Evolutionary conservation across 2,329 filamentous ascomycete species (phyloP).

Genomic region (Claviceps pusilla): DNA sequence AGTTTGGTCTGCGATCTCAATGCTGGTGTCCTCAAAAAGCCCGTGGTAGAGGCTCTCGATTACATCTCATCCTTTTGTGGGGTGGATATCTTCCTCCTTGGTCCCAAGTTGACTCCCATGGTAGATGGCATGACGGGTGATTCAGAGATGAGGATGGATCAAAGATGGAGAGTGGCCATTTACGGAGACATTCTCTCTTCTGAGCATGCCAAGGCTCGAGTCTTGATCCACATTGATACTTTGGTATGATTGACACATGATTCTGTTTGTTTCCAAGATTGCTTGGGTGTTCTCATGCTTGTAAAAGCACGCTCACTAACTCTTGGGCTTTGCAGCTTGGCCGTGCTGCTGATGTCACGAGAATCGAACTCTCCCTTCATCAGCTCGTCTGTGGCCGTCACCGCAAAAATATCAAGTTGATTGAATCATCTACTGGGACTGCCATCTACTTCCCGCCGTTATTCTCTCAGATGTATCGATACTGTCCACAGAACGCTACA

Average conservation of each 20-base stretch:
- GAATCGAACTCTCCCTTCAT: slow-evolving; percentile 75
- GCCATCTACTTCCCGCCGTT: slow-evolving; percentile 96
- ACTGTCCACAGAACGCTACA: slow-evolving; percentile 66
- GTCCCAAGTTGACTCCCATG: slow-evolving; percentile 72
- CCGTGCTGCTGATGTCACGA: slow-evolving; percentile 61
- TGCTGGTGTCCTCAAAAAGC: slow-evolving; percentile 53
- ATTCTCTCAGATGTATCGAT: slow-evolving; percentile 83
- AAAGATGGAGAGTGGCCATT: slow-evolving; percentile 81
- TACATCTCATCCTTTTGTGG: slow-evolving; percentile 77
- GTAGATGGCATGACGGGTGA: slow-evolving; percentile 62
- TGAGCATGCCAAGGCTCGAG: slow-evolving; percentile 90
- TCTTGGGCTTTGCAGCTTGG: slow-evolving; percentile 37
- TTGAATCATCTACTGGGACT: slow-evolving; percentile 88
- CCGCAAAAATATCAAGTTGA: slow-evolving; percentile 93
- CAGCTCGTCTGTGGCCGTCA: slow-evolving; percentile 85
- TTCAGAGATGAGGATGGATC: slow-evolving; percentile 70
- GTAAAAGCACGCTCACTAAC: neutral
- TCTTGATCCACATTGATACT: slow-evolving; percentile 94
- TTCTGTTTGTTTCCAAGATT: neutral
- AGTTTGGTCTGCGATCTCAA: slow-evolving; percentile 67
- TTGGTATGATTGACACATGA: slow-evolving; percentile 41
- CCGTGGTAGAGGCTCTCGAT: slow-evolving; percentile 73
- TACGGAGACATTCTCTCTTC: slow-evolving; percentile 91
- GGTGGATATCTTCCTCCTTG: slow-evolving; percentile 90
- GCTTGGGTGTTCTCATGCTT: neutral